These are phyloP conservation scores for Ceratobasidium sp. DNA, from an alignment of 1,284 basidiomycete genomes.

Conservation along the genomic window DNA sequence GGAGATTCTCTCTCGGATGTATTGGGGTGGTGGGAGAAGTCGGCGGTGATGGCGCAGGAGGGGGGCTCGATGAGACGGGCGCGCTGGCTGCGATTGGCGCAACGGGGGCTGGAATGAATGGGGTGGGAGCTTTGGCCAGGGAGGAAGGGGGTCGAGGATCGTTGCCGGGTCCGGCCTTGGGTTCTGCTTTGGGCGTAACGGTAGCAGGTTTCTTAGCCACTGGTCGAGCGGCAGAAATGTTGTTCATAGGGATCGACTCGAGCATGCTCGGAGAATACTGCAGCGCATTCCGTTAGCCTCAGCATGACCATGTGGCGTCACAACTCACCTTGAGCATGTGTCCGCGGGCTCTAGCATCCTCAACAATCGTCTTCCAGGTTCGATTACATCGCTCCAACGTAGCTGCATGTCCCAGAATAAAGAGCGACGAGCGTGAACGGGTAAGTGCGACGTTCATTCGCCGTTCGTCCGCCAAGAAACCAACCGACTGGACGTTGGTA, in stretches of 20 bases:
- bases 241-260: not conserved
- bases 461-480: conserved; percentile 84
- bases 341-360: conserved; percentile 66
- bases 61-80: too few relatives aligned
- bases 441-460: conserved; percentile 99
- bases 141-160: too few relatives aligned
- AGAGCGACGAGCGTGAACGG: conserved; percentile 91
- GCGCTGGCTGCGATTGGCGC: too few relatives aligned
- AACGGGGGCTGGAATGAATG: too few relatives aligned
- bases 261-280: conserved; percentile 7
- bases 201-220: not conserved
- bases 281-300: not conserved
- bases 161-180: not conserved
- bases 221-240: not conserved
- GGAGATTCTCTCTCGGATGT: too few relatives aligned
- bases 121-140: too few relatives aligned
- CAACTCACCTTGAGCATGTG: conserved; percentile 52
- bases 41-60: too few relatives aligned
- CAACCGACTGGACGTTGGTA: conserved; percentile 78
- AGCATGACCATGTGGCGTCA: not conserved
- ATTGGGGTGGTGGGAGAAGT: too few relatives aligned
- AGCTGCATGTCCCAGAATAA: conserved; percentile 88
- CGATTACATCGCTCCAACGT: conserved; percentile 86
- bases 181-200: not conserved
- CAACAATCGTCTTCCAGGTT: conserved; percentile 79